Percentiles rank a stretch among this genome's conserved stretches.
These are phyloP conservation scores for Boletus patriciae DNA, from an alignment of 768 basidiomycete species.

Conservation along the genomic window DNA sequence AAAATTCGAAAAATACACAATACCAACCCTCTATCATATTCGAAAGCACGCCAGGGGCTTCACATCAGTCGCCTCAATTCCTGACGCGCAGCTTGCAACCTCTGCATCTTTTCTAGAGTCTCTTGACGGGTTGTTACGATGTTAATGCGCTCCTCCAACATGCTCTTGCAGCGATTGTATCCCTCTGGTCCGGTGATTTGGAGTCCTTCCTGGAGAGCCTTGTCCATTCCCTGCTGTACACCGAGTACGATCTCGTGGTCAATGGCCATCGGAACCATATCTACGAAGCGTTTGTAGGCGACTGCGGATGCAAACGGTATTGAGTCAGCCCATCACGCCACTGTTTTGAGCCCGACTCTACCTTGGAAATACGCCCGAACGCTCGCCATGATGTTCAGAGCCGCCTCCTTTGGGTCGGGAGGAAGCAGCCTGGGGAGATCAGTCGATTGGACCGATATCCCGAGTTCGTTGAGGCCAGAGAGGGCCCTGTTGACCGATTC, in stretches of 20 bases:
- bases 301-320: slow-evolving; percentile 32
- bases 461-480: slow-evolving; percentile 13
- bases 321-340: neutral
- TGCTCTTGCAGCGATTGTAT: slow-evolving; percentile 45
- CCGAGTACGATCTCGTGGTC: slow-evolving; percentile 46
- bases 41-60: neutral
- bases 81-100: slow-evolving; percentile 45
- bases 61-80: slow-evolving; percentile 35
- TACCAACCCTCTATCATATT: neutral
- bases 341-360: slow-evolving; percentile 21
- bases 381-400: slow-evolving; percentile 66
- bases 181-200: slow-evolving; percentile 52
- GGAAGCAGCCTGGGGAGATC: slow-evolving; percentile 54
- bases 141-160: slow-evolving; percentile 50
- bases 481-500: slow-evolving; percentile 32
- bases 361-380: slow-evolving; percentile 78
- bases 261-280: slow-evolving; percentile 44
- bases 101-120: slow-evolving; percentile 49
- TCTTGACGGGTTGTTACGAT: slow-evolving; percentile 48
- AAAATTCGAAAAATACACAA: neutral
- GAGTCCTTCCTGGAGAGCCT: slow-evolving; percentile 47
- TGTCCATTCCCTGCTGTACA: slow-evolving; percentile 45
- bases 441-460: slow-evolving; percentile 36
- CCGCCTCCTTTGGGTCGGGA: slow-evolving; percentile 52
- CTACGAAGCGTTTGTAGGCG: slow-evolving; percentile 46